Evolutionary conservation across 164 flowering plant genomes (phyloP).

Genomic region (Sedum album): DNA sequence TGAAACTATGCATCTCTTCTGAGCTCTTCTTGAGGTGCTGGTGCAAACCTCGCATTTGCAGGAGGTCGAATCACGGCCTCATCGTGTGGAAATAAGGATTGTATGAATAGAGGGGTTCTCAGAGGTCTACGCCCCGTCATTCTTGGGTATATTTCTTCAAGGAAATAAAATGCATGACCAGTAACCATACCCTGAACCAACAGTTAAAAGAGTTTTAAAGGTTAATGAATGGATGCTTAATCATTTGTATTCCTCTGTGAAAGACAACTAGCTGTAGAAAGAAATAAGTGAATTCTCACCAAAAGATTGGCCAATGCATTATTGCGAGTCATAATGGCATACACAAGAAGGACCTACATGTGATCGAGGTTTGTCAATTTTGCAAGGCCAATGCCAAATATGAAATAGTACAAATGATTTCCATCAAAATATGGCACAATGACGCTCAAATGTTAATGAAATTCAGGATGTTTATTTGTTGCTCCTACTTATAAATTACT

Average conservation of each 20-base stretch:
- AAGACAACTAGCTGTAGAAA: background rate
- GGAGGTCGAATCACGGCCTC: conserved; percentile 57
- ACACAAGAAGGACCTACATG: conserved; percentile 91
- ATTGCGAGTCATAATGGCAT: conserved; percentile 84
- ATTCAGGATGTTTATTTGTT: background rate
- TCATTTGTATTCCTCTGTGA: too few species aligned
- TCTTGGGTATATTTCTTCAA: conserved; percentile 82
- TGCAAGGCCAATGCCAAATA: background rate
- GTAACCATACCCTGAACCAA: background rate
- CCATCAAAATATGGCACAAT: background rate
- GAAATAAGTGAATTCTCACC: conserved; percentile 30
- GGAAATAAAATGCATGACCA: conserved; percentile 65
- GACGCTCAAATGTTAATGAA: background rate
- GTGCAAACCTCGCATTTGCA: conserved; percentile 58
- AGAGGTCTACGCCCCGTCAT: conserved; percentile 88
- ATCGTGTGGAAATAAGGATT: conserved; percentile 75
- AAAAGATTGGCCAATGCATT: conserved; percentile 96
- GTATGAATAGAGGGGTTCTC: conserved; percentile 69
- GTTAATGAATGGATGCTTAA: background rate
- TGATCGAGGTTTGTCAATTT: background rate
- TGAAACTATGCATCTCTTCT: background rate
- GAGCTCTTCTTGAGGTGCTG: conserved; percentile 48
- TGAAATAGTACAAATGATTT: background rate
- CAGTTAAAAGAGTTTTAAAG: background rate
- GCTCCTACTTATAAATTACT: too few species aligned